Evolutionary conservation across 192 early-diverging fungal species (phyloP), one percentile per base, ranked within the genome.

Genomic region (Coemansia furcata): DNA sequence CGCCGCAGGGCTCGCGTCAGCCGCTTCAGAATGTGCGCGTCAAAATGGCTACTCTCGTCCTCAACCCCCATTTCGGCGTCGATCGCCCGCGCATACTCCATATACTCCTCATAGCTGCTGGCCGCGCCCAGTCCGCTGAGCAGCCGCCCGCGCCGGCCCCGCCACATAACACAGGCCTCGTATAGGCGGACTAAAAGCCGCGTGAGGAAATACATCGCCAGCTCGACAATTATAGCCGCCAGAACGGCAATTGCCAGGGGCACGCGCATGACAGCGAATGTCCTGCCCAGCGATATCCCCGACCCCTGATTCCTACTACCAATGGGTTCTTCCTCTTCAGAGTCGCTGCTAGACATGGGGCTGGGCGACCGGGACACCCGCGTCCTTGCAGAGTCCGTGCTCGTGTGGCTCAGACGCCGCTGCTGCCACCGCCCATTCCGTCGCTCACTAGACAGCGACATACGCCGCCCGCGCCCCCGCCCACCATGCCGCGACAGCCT

Each of bases 91-190:
- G 77, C 77, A 42, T 30, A 50, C 10, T 54, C 36, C 64, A 79
- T 29, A 42, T 74, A 79, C 57, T 74, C 68, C 30, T 58, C 49
- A 37, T 77, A 77, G 15, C 37, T 62, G 15, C 29, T n/a, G 17
- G 75, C 66, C 1, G 26, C 12, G 10, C 58, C 32, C 49, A 77
- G 4, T 10, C 64, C 47, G 3, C 4, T 9, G 35, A 67, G 50
- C 29, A 70, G 14, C 14, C 15, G 62, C 2, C 69, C 62, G 1
- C 66, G 69, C 7, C 29, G 21, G 4, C 75, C 75, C 11, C 69
- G 61, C 75, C 75, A 68, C 6, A 68, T 65, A 4, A 62, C 32
- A 17, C 62, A 32, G 14, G 30, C 17, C 29, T 77, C 75, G 50
- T 77, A 72, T 39, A 42, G 11, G 7, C 61, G 19, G 19, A 77